Evolutionary conservation across 2,329 filamentous ascomycete species (phyloP), one percentile per base, ranked within the genome.

Genomic region (Byssochlamys sp.): DNA sequence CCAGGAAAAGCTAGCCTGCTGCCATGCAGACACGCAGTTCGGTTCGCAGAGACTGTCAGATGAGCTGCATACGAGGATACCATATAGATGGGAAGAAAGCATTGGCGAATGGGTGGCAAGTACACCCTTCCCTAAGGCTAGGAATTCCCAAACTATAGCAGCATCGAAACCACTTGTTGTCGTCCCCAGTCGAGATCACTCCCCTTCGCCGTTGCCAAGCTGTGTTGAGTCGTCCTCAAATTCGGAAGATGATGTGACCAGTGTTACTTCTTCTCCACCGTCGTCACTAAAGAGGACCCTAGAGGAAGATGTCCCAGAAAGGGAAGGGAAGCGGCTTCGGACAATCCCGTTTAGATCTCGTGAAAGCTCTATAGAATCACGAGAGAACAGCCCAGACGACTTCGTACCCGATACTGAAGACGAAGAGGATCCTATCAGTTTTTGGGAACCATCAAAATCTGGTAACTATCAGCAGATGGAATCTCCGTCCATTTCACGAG

Each of bases 61-160:
- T 5, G 63, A 61, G 26, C 51, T 58, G 9, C 57, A 66, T 60
- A 39, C 66, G 9, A 60, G 59, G 6, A 67, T 64, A 10, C 58
- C 71, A 61, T 66, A 81, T 74, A 67, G 77, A 31, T 83, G 80
- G 80, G 81, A 83, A 64, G 80, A 81, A 63, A 78, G 76, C 51
- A 82, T 83, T 64, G 76, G 78, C 35, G 81, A 83, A 66, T 84
- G 81, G 80, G 76, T 83, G 54, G 78, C 74, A 19, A 73, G 70
- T 45, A 81, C 78, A 51, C 80, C 80, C 28, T 68, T 64, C 54
- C 53, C 60, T 39, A 67, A 69, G 53, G 63, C 61, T 50, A 65
- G 67, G 52, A 35, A 58, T 55, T 25, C 55, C 53, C 14, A 57
- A n/a, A 4, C 24, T 3, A 33, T n/a, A 19, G 11, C 54, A 52